Conservation (phyloP, 1,284 basidiomycete species). For the Ganoderma lucidum region DNA sequence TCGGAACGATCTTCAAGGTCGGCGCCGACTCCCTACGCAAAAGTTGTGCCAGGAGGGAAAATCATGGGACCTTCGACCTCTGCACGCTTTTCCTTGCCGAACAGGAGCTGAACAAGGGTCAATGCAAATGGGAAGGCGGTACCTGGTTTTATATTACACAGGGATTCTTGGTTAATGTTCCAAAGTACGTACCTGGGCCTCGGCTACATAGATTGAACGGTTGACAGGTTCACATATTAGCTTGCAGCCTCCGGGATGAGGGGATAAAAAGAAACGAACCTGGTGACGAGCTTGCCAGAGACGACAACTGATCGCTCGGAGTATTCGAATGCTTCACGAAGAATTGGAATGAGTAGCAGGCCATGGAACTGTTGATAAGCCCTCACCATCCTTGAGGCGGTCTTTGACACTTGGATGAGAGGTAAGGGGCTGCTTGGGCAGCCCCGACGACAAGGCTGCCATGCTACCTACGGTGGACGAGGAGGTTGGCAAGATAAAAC, state of each 20-base stretch:
- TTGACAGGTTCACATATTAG: neutral
- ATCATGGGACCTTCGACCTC: slow-evolving; percentile 80
- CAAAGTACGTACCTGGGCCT: slow-evolving; percentile 67
- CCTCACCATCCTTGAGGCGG: slow-evolving; percentile 65
- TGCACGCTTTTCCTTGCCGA: slow-evolving; percentile 69
- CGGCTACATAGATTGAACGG: slow-evolving; percentile 54
- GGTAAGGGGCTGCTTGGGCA: slow-evolving; percentile 74
- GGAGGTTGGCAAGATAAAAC: neutral
- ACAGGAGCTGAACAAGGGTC: slow-evolving; percentile 41
- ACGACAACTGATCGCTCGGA: slow-evolving; percentile 81
- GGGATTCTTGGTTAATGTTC: too few relatives aligned
- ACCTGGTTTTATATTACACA: slow-evolving; percentile 48
- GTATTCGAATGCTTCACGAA: slow-evolving; percentile 74
- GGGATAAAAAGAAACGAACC: slow-evolving; percentile 48
- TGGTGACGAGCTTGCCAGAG: slow-evolving; percentile 80
- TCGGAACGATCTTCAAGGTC: neutral
- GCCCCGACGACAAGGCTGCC: slow-evolving; percentile 68
- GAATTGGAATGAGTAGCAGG: neutral
- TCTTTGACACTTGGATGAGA: slow-evolving; percentile 82
- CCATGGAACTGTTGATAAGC: too few relatives aligned
- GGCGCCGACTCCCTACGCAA: slow-evolving; percentile 27
- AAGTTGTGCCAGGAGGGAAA: slow-evolving; percentile 65
- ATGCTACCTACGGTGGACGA: slow-evolving; percentile 61
- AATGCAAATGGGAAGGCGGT: slow-evolving; percentile 55
- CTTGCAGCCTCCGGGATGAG: neutral